Evolutionary conservation across 192 early-diverging fungal genomes (phyloP), one percentile per base, ranked within the genome.

Genomic region (Spizellomyces sp.): DNA sequence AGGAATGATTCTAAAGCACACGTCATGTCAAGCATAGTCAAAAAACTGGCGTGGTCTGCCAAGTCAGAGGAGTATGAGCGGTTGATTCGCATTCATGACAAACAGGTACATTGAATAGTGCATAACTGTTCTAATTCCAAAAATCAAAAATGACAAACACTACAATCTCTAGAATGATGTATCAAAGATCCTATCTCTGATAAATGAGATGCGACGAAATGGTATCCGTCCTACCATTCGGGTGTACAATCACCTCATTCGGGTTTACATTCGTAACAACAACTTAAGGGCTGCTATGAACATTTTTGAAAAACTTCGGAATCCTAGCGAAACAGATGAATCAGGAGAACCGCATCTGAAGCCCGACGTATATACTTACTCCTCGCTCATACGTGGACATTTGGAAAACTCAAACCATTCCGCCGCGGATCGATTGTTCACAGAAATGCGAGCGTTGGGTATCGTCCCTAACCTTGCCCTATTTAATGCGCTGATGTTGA

Each of bases 201-300:
- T 72, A 17, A 15, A 41, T 41, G 62, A 72, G 62, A 64, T 64
- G 61, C 21, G 55, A 8, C 60, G 62, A 36, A 56, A 48, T 36
- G 70, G 70, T 4, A 36, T 56, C 0, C 48, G 17, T 6, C 60
- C 62, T 6, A 15, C 70, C 6, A 21, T 52, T 43, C 14, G 27
- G 2, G 55, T 47, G 6, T 72, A 72, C 62, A 72, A 72, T 43
- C 12, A 21, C 52, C 60, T 72, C 70, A 52, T 72, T 15, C 19
- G 43, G 14, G n/a, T 36, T 6, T 72, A 72, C 17, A 58, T 64
- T 7, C 46, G 62, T 6, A 72, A 72, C 62, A 63, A 72, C 55
- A 45, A 72, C 27, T 36, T 72, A 47, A 8, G 15, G 6, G 48
- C 60, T 64, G 70, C 70, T 6, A 44, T 45, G 10, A 48, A 0